Evolutionary conservation across 2,329 filamentous ascomycete genomes (phyloP).

Genomic region (Lachnellula cervina): DNA sequence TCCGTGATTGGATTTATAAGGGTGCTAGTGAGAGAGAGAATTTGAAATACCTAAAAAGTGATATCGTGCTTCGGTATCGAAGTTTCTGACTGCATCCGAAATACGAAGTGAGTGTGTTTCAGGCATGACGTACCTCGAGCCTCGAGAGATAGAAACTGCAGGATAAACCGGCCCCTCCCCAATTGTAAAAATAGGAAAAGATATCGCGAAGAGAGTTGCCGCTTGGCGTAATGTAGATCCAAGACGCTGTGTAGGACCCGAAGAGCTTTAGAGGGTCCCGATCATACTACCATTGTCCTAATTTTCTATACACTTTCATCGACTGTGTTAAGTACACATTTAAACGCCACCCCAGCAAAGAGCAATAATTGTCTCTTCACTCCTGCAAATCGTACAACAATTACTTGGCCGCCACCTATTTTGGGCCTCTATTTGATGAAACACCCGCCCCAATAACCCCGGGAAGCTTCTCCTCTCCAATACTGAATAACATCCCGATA

Average conservation of each 20-base stretch:
- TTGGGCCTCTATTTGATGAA: slow-evolving; percentile 29
- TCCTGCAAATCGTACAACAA: slow-evolving; percentile 23
- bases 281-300: slow-evolving; percentile 4
- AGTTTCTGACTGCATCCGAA: no score
- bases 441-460: slow-evolving; percentile 96
- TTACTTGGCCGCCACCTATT: background rate
- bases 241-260: no score
- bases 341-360: slow-evolving; percentile 21
- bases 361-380: slow-evolving; percentile 8
- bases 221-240: no score
- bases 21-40: background rate
- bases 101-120: no score
- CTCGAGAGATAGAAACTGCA: no score
- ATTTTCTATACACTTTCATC: slow-evolving; percentile 19
- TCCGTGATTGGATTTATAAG: background rate
- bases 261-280: background rate
- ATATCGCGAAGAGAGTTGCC: no score
- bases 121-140: no score
- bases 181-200: no score
- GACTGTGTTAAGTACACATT: slow-evolving; percentile 22
- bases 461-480: slow-evolving; percentile 83
- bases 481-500: slow-evolving; percentile 73
- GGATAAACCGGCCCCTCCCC: no score
- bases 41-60: background rate
- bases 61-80: no score